Evolutionary conservation across 768 basidiomycete species (phyloP).

Genomic region (Mycena capillaripes): DNA sequence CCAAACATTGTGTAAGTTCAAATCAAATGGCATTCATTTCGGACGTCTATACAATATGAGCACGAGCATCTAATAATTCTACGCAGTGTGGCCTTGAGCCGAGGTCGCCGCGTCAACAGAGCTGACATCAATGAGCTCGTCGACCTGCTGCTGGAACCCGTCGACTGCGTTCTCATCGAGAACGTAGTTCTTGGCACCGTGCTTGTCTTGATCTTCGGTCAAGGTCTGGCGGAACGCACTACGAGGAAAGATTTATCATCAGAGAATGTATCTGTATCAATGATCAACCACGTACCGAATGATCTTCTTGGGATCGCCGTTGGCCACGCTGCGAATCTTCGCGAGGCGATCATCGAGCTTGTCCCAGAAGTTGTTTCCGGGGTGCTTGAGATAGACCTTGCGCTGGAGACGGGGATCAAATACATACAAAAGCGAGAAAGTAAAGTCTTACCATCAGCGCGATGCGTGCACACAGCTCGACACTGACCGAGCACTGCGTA

Average conservation of each 20-base stretch:
- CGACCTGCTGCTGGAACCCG: too few relatives aligned
- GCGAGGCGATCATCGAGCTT: constrained; percentile 30
- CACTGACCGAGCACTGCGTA: constrained; percentile 30
- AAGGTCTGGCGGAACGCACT: too few relatives aligned
- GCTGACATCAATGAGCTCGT: not conserved
- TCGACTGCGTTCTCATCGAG: too few relatives aligned
- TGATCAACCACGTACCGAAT: not conserved
- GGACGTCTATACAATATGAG: too few relatives aligned
- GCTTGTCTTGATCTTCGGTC: too few relatives aligned
- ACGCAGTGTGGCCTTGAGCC: too few relatives aligned
- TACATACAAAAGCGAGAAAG: not conserved
- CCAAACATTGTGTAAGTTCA: too few relatives aligned
- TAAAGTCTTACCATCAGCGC: constrained; percentile 35
- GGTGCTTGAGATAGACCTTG: constrained; percentile 23
- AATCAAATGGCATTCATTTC: too few relatives aligned
- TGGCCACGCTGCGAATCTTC: constrained; percentile 16
- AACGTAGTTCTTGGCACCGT: too few relatives aligned
- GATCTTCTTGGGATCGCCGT: constrained; percentile 8
- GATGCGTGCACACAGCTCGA: constrained; percentile 34
- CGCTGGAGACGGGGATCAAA: constrained; percentile 18
- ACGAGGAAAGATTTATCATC: not conserved
- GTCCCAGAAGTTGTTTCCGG: too few relatives aligned
- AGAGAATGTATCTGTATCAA: not conserved
- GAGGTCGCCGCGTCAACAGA: too few relatives aligned
- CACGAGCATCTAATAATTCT: too few relatives aligned